Evolutionary conservation across 345 rosid genomes (phyloP), one percentile per base, ranked within the genome.

Genomic region (Capsella bursapastoris): DNA sequence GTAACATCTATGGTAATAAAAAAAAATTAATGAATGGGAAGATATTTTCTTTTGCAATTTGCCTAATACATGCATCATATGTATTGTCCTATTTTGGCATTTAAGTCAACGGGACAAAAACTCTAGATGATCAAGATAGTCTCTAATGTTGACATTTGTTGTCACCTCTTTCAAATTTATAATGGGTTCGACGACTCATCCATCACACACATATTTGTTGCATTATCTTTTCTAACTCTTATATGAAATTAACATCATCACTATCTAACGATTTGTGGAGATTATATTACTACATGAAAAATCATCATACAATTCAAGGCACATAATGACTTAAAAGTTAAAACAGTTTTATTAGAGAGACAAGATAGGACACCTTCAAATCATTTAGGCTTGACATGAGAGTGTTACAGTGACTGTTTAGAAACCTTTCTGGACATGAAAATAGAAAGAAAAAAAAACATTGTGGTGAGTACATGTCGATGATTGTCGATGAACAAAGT

Each of bases 91-190:
- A 63, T 70, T 69, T 47, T 63, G 52, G 71, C 66, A 76, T 69
- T 76, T 28, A 76, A 62, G 71, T 76, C 80, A 70, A 76, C 75
- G 28, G 16, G 75, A 70, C 75, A 76, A 55, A 1, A 37, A 37
- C 65, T 57, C 60, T 53, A 70, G 53, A 76, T 76, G 53, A 76
- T 76, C 40, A 63, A 70, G 27, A 68, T 53, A 53, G 74, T 75
- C 74, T 76, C 75, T 70, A 70, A 71, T 59, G 69, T 34, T 34
- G 73, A 68, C 79, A 60, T 68, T 14, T 74, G 67, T 58, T 50
- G 61, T 58, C 44, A 67, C 67, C 35, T 48, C 67, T 74, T 49
- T 64, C 53, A 5, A 57, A 22, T 22, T 22, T 22, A 22, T 22
- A 22, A 66, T 5, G 51, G 15, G 27, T 49, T 48, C 62, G n/a